phyloP scores from a whole-genome alignment of 192 early-diverging fungal species.

The Cetraspora pellucida region DNA sequence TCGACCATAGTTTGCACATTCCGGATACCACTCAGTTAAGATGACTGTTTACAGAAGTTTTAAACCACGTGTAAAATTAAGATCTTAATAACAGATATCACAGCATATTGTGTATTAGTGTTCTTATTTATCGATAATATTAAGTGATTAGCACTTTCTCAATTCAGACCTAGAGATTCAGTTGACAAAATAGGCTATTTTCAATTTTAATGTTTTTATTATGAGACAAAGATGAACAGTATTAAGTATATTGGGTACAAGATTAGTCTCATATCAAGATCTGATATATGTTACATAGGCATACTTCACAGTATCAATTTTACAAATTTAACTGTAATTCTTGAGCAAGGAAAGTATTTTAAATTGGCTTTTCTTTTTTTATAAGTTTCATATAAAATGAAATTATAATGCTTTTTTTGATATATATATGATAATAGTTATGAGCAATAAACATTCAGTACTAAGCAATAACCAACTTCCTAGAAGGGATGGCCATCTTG shows the following conservation, averaged over 20 bases:
- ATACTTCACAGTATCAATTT: conserved; percentile 86
- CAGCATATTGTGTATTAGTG: too few relatives aligned
- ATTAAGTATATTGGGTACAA: conserved; percentile 66
- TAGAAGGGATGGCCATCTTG: conserved; percentile 50
- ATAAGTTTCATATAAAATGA: background rate
- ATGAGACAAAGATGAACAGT: too few relatives aligned
- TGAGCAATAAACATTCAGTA: conserved; percentile 34
- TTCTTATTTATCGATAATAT: too few relatives aligned
- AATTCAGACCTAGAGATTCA: too few relatives aligned
- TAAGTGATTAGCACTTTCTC: too few relatives aligned
- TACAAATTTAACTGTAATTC: conserved; percentile 82
- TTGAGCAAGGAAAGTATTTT: conserved; percentile 71
- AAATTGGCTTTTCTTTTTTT: background rate
- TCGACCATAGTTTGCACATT: too few relatives aligned
- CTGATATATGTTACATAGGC: conserved; percentile 90
- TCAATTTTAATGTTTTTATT: too few relatives aligned
- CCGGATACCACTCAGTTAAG: too few relatives aligned
- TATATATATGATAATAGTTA: background rate
- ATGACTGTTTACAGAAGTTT: too few relatives aligned
- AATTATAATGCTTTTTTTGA: background rate
- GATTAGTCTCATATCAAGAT: conserved; percentile 80
- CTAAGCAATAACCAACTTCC: conserved; percentile 39
- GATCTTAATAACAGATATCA: too few relatives aligned
- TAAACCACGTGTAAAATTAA: too few relatives aligned
- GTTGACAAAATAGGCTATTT: too few relatives aligned